A percentile compares a stretch with the other conserved stretches of the same genome.
phyloP scores from a whole-genome alignment of 371 early-diverging fungal species.

The Cokeromyces recurvatus region DNA sequence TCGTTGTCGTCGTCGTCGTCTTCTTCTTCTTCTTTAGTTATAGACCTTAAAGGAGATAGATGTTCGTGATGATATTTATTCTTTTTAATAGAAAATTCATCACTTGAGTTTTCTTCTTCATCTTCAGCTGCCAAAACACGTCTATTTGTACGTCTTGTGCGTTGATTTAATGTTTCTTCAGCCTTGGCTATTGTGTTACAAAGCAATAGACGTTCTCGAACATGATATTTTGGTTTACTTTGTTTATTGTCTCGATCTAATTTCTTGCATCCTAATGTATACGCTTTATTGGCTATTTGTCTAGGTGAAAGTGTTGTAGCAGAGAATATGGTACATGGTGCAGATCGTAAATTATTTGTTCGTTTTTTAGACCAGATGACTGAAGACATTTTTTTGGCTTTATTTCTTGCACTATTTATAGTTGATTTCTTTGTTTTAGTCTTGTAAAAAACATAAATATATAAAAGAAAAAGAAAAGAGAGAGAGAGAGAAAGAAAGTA shows the following conservation, averaged over 20 bases:
- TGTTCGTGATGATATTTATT: too few relatives aligned
- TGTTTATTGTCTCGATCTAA: constrained; percentile 42
- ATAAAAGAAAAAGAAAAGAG: too few relatives aligned
- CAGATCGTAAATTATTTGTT: constrained; percentile 4
- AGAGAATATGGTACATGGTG: constrained; percentile 19
- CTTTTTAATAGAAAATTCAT: too few relatives aligned
- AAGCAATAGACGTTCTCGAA: constrained; percentile 37
- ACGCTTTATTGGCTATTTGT: constrained; percentile 42
- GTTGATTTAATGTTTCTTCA: constrained; percentile 33
- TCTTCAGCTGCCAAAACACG: constrained; percentile 44
- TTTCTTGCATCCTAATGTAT: constrained; percentile 34
- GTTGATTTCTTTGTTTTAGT: too few relatives aligned
- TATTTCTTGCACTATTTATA: too few relatives aligned
- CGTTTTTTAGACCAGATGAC: constrained; percentile 15
- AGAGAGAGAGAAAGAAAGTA: too few relatives aligned
- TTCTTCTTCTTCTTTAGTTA: too few relatives aligned
- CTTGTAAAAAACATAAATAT: too few relatives aligned
- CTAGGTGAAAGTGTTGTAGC: constrained; percentile 34
- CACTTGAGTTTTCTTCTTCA: constrained; percentile 23
- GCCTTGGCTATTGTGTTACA: constrained; percentile 37
- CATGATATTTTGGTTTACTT: constrained; percentile 28
- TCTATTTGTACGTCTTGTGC: constrained; percentile 37
- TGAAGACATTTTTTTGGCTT: not conserved
- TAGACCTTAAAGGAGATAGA: too few relatives aligned
- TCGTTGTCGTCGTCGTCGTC: too few relatives aligned